Percentiles rank a stretch among this genome's conserved stretches.
Conservation (phyloP, 768 basidiomycete genomes). For the Lepiota brunneoincarnata region DNA sequence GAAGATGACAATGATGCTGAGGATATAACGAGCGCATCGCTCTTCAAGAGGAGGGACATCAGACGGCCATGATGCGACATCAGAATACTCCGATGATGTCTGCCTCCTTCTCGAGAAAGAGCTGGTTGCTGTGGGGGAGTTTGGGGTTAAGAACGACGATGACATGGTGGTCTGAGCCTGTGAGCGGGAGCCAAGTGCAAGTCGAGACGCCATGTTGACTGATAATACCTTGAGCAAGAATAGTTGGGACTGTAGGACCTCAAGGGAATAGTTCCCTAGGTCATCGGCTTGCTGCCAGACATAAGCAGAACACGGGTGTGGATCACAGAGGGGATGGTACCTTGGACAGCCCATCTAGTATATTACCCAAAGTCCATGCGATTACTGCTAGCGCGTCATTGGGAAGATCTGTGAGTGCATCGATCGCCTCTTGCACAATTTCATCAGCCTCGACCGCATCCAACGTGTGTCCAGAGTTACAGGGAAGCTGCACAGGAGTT, state of each 20-base stretch:
- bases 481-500: conserved; percentile 61
- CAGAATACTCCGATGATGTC: conserved; percentile 39
- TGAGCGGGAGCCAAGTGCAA: conserved; percentile 48
- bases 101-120: conserved; percentile 29
- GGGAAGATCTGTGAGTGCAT: conserved; percentile 78
- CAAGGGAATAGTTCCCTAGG: conserved; percentile 55
- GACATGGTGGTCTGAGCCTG: conserved; percentile 17
- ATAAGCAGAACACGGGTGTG: neutral
- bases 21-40: conserved; percentile 73
- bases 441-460: conserved; percentile 74
- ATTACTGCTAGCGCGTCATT: conserved; percentile 78
- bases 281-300: conserved; percentile 49
- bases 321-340: conserved; percentile 33
- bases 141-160: conserved; percentile 27
- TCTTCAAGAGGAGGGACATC: conserved; percentile 81
- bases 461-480: conserved; percentile 74
- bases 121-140: conserved; percentile 34
- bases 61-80: conserved; percentile 13
- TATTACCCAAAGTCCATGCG: conserved; percentile 71
- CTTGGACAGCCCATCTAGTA: conserved; percentile 75
- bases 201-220: conserved; percentile 75
- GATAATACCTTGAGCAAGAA: conserved; percentile 82
- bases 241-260: conserved; percentile 83
- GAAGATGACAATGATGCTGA: conserved; percentile 82
- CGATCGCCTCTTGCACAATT: conserved; percentile 72